Conservation (phyloP, 139 green algal genomes). For the Micractinium conductrix region DNA sequence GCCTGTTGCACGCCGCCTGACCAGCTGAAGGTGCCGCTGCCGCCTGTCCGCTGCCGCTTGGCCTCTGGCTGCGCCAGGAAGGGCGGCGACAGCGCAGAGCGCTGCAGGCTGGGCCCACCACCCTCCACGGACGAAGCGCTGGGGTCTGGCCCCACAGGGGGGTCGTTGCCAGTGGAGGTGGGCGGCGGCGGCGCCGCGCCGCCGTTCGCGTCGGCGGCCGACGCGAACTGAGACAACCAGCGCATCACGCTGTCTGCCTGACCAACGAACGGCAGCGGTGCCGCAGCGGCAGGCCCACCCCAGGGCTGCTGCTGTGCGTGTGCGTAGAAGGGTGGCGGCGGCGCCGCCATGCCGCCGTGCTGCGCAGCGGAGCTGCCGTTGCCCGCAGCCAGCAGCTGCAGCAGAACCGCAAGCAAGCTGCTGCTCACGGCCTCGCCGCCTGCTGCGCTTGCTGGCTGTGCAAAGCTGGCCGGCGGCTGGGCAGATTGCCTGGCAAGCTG, state of each 20-base stretch:
- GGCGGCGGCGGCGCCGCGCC: not conserved
- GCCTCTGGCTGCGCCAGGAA: not conserved
- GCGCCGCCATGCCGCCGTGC: not conserved
- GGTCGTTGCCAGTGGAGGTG: not conserved
- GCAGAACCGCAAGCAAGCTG: no score
- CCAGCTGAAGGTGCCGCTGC: not conserved
- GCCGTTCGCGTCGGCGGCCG: not conserved
- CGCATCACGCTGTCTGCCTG: not conserved
- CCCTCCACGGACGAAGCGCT: not conserved
- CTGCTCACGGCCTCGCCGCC: not conserved
- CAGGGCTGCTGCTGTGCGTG: not conserved
- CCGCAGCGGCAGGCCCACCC: not conserved
- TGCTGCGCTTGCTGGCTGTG: not conserved
- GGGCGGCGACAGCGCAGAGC: not conserved
- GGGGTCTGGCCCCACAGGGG: not conserved
- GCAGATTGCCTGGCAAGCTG: conserved; percentile 4
- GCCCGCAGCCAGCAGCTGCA: not conserved
- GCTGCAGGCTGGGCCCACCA: no score
- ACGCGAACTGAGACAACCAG: not conserved
- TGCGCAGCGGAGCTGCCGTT: not conserved
- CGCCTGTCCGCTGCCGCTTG: conserved; percentile 2
- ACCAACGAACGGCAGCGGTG: not conserved
- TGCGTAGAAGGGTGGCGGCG: not conserved
- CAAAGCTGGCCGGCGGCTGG: not conserved
- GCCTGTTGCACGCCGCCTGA: not conserved